Percentiles rank a stretch among this genome's conserved stretches.
phyloP scores from a whole-genome alignment of 2,329 filamentous ascomycete genomes.

The Xylariaceae sp. region DNA sequence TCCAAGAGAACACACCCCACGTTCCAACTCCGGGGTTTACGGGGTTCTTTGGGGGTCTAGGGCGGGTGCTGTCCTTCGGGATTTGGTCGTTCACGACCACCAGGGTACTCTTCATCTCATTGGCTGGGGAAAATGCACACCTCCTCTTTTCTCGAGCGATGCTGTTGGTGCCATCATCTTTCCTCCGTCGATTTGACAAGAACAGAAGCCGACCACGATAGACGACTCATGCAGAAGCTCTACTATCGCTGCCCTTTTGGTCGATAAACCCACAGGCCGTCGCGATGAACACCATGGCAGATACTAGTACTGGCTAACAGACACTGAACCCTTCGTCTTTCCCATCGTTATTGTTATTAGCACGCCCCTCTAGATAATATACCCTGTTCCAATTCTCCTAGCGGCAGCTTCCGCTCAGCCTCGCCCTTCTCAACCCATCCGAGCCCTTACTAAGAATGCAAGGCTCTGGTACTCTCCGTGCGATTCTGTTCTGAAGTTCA shows the following conservation, averaged over 20 bases:
- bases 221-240: too few species aligned
- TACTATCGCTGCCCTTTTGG: too few species aligned
- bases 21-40: constrained; percentile 24
- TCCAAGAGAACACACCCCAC: constrained; percentile 7
- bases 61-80: constrained; percentile 21
- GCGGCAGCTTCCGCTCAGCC: constrained; percentile 36
- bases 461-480: constrained; percentile 33
- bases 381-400: constrained; percentile 30
- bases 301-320: constrained; percentile 34
- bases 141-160: constrained; percentile 37
- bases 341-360: too few species aligned
- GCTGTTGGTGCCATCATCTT: constrained; percentile 29
- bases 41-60: background rate
- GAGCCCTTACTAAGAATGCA: constrained; percentile 38
- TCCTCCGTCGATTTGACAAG: constrained; percentile 23
- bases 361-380: constrained; percentile 28
- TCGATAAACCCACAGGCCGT: constrained; percentile 27
- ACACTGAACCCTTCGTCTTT: constrained; percentile 4
- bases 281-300: constrained; percentile 36
- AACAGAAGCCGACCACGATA: constrained; percentile 26
- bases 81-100: constrained; percentile 2
- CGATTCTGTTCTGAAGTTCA: constrained; percentile 34
- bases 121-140: constrained; percentile 37
- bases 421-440: constrained; percentile 34
- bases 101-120: constrained; percentile 23